These are phyloP conservation scores for Cornus suecica DNA, from an alignment of 148 eudicot genomes.

Conservation along the genomic window DNA sequence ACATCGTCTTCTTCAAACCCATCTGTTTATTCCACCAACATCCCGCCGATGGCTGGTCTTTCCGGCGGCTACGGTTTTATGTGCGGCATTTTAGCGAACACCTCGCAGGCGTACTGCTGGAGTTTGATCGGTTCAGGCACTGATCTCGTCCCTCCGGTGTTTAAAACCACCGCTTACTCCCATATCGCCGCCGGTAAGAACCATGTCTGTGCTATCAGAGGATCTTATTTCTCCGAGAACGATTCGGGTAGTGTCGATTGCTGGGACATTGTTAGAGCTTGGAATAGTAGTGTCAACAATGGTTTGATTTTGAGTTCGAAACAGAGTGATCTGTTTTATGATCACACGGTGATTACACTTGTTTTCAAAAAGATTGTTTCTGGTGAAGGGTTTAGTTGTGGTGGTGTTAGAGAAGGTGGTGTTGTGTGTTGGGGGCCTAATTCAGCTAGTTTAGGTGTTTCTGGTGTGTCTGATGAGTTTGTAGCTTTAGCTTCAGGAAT, in stretches of 20 bases:
- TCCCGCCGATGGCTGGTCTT: conserved; percentile 71
- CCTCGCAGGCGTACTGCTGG: conserved; percentile 77
- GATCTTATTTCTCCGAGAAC: conserved; percentile 48
- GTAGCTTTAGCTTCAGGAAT: conserved; percentile 46
- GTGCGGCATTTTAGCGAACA: conserved; percentile 70
- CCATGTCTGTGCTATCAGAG: conserved; percentile 82
- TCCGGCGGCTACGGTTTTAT: conserved; percentile 73
- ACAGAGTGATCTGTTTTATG: conserved; percentile 60
- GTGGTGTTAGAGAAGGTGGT: conserved; percentile 44
- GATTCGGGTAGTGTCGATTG: conserved; percentile 70
- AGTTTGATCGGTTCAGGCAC: conserved; percentile 37
- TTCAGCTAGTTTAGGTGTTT: conserved; percentile 37
- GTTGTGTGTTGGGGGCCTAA: conserved; percentile 88
- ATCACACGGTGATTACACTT: conserved; percentile 31
- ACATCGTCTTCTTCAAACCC: conserved; percentile 11
- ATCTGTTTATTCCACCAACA: conserved; percentile 25
- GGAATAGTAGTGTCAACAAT: conserved; percentile 21
- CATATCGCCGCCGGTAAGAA: conserved; percentile 67
- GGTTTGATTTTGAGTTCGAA: conserved; percentile 41
- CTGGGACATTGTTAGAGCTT: conserved; percentile 56
- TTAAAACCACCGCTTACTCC: conserved; percentile 44
- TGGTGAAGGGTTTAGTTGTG: conserved; percentile 88
- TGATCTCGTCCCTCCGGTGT: conserved; percentile 55
- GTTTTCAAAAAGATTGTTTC: conserved; percentile 58
- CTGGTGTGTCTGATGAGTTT: conserved; percentile 33